A percentile compares a stretch with the other conserved stretches of the same genome.
Evolutionary conservation across 176 grass and related monocot genomes (phyloP).

Genomic region (sorghum (Sorghum bicolor)): DNA sequence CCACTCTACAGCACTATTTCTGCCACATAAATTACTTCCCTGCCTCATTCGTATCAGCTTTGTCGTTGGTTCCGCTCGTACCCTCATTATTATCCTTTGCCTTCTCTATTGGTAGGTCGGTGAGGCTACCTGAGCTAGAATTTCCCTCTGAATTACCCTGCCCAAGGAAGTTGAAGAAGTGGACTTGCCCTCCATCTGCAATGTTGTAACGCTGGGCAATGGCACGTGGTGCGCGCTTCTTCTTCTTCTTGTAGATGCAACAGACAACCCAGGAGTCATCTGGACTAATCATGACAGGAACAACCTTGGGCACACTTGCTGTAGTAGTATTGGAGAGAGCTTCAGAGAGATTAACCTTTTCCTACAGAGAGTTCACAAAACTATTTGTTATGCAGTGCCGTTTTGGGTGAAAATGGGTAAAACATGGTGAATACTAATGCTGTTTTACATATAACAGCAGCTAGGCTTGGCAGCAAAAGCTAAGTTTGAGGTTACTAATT

Average conservation of each 20-base stretch:
- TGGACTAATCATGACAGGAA: background rate
- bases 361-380: background rate
- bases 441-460: too few species aligned
- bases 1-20: background rate
- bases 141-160: background rate
- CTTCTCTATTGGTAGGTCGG: background rate
- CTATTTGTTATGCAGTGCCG: background rate
- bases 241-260: constrained; percentile 5
- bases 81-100: background rate
- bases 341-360: background rate
- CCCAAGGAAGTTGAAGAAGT: background rate
- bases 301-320: background rate
- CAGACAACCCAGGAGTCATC: background rate
- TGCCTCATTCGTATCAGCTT: background rate
- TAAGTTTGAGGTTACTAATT: background rate
- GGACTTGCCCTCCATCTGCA: background rate
- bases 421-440: background rate
- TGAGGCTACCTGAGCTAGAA: background rate
- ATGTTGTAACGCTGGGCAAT: background rate
- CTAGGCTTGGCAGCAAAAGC: background rate
- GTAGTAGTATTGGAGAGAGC: background rate
- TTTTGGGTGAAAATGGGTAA: background rate
- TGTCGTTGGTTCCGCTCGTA: background rate
- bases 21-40: background rate
- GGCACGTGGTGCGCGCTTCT: background rate